Conservation (phyloP, 331 rosid genomes). For the Cucumis variabilis region DNA sequence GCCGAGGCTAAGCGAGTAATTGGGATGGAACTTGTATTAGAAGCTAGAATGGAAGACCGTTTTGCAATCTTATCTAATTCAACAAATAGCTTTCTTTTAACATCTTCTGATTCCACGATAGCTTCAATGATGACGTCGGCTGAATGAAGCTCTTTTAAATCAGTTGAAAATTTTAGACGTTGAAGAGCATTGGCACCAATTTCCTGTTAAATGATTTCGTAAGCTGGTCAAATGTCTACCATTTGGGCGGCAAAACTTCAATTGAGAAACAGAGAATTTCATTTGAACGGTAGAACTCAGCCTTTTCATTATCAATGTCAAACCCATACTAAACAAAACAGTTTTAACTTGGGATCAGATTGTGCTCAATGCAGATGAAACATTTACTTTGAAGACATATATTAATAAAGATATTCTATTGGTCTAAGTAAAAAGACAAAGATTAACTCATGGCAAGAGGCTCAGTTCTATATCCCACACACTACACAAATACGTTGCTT, state of each 20-base stretch:
- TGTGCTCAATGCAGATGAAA: not conserved
- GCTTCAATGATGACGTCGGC: conserved; percentile 87
- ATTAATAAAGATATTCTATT: not conserved
- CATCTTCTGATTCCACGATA: conserved; percentile 84
- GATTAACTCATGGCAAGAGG: not conserved
- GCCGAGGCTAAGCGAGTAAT: conserved; percentile 84
- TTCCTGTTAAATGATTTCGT: conserved; percentile 41
- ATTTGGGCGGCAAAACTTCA: not conserved
- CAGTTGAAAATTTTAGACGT: conserved; percentile 56
- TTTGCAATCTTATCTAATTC: conserved; percentile 70
- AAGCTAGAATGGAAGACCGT: conserved; percentile 79
- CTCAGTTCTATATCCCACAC: too few relatives aligned
- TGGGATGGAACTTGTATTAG: conserved; percentile 93
- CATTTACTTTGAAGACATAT: not conserved
- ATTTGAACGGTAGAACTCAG: not conserved
- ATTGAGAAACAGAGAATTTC: conserved; percentile 16
- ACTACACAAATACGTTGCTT: too few relatives aligned
- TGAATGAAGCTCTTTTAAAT: conserved; percentile 60
- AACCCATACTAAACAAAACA: not conserved
- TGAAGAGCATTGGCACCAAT: conserved; percentile 48
- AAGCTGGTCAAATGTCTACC: not conserved
- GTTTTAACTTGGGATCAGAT: not conserved
- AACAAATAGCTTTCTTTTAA: conserved; percentile 66
- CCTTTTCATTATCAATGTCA: not conserved
- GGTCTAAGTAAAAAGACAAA: not conserved